Conservation (phyloP, 306 rosid species). For the Citrullus colocynthis region DNA sequence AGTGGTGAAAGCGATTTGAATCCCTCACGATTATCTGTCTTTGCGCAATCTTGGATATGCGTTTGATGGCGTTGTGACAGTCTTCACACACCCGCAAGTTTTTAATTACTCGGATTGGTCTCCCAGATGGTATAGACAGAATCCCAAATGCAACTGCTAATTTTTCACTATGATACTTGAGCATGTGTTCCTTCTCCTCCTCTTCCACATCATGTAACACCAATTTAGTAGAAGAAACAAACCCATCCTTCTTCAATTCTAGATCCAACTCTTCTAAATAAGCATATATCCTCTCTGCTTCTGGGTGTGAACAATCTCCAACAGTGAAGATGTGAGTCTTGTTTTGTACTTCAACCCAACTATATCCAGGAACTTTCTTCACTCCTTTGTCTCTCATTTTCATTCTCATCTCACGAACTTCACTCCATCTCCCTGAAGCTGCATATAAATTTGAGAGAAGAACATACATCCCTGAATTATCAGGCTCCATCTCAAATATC, state of each 20-base stretch:
- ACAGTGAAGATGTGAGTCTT: conserved; percentile 57
- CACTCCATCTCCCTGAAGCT: conserved; percentile 79
- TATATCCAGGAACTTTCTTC: conserved; percentile 69
- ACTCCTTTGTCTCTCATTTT: conserved; percentile 67
- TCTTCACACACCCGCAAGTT: conserved; percentile 78
- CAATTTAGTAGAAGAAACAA: conserved; percentile 61
- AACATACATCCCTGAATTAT: conserved; percentile 75
- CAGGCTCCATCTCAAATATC: conserved; percentile 75
- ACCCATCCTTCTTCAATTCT: conserved; percentile 64
- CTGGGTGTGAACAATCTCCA: conserved; percentile 63
- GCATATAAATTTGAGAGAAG: conserved; percentile 86
- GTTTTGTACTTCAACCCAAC: conserved; percentile 79
- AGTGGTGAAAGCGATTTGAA: conserved; percentile 85
- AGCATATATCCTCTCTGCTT: conserved; percentile 49
- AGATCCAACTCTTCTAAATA: conserved; percentile 63
- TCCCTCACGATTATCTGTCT: conserved; percentile 68
- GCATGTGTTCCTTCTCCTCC: conserved; percentile 77
- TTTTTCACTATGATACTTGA: conserved; percentile 80
- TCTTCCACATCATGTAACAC: conserved; percentile 91
- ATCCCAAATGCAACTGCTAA: conserved; percentile 83
- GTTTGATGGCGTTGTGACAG: conserved; percentile 77
- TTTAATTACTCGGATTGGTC: conserved; percentile 76
- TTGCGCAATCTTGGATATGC: conserved; percentile 64
- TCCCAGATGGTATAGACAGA: conserved; percentile 56
- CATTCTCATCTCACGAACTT: conserved; percentile 56